Conservation (phyloP, 2,329 filamentous ascomycete genomes). For the Atkinsonella texensis region DNA sequence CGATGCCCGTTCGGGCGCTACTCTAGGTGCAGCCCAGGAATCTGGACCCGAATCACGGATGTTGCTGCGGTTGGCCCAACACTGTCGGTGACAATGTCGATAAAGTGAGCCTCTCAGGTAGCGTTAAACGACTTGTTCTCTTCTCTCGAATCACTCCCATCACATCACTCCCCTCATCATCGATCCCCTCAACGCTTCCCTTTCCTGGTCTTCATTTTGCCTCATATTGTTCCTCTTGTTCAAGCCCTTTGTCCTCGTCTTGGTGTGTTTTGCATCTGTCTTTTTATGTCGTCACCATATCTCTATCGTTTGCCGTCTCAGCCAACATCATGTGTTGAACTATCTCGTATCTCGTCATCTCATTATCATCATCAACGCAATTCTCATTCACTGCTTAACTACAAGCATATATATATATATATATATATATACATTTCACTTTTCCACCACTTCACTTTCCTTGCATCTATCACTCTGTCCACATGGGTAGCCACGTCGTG, state of each 20-base stretch:
- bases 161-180: not conserved
- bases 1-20: not conserved
- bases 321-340: not conserved
- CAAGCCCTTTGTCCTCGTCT: not conserved
- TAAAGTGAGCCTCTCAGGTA: slow-evolving; percentile 34
- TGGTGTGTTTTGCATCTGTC: not conserved
- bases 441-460: not conserved
- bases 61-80: slow-evolving; percentile 21
- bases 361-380: not conserved
- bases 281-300: not conserved
- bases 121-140: slow-evolving; percentile 4
- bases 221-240: not conserved
- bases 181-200: slow-evolving; percentile 1
- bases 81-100: slow-evolving; percentile 35
- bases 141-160: slow-evolving; percentile 3
- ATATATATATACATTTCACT: not conserved
- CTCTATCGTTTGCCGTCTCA: not conserved
- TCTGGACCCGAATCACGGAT: slow-evolving; percentile 2
- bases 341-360: not conserved
- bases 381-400: not conserved
- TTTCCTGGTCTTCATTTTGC: slow-evolving; percentile 4
- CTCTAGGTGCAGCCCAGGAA: slow-evolving; percentile 5
- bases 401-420: not conserved
- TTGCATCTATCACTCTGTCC: not conserved
- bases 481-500: not conserved